A percentile compares a stretch with the other conserved stretches of the same genome.
Conservation (phyloP, 306 rosid species). For the Pyrus betulifolia region DNA sequence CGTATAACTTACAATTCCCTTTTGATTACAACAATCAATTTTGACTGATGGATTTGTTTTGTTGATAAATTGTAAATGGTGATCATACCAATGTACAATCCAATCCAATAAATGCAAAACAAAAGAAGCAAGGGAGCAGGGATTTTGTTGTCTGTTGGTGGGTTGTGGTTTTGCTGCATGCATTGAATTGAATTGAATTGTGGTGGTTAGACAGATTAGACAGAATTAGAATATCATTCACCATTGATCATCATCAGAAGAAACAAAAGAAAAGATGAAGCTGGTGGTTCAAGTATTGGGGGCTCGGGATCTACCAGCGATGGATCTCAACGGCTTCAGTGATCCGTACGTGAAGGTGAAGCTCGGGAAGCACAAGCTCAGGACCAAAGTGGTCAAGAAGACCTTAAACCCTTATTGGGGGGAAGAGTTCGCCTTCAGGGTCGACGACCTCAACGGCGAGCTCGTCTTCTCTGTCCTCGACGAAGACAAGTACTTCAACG, state of each 20-base stretch:
- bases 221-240: neutral
- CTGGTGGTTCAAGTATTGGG: slow-evolving; percentile 73
- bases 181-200: neutral
- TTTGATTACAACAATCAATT: neutral
- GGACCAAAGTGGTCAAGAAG: slow-evolving; percentile 76
- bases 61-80: neutral
- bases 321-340: slow-evolving; percentile 52
- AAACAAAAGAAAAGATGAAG: slow-evolving; percentile 37
- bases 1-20: neutral
- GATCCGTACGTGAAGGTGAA: slow-evolving; percentile 74
- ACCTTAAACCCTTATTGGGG: slow-evolving; percentile 68
- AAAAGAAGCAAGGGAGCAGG: neutral
- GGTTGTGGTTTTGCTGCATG: neutral
- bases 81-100: neutral
- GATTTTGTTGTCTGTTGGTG: neutral
- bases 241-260: neutral
- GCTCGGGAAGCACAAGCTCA: slow-evolving; percentile 71
- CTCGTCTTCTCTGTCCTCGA: slow-evolving; percentile 60
- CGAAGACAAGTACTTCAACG: slow-evolving; percentile 77
- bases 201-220: neutral
- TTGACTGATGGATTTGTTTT: neutral
- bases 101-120: neutral
- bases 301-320: slow-evolving; percentile 56
- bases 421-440: slow-evolving; percentile 66
- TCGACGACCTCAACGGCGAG: slow-evolving; percentile 65